Evolutionary conservation across 2,329 filamentous ascomycete genomes (phyloP).

Genomic region (Shiraia sp.): DNA sequence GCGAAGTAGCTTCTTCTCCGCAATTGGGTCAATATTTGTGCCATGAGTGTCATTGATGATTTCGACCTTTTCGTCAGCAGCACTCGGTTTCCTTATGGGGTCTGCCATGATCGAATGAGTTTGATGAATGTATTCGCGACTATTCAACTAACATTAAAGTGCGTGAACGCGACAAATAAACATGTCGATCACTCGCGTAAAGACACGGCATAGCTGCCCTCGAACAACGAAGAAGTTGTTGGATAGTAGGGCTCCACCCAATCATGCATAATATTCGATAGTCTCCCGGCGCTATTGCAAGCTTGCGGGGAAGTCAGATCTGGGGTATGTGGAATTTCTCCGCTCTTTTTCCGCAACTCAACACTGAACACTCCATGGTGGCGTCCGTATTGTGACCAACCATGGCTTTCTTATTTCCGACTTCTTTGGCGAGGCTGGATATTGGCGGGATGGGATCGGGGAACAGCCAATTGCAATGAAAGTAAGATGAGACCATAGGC

Average conservation of each 20-base stretch:
- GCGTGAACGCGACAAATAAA: neutral
- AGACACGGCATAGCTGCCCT: neutral
- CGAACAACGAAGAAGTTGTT: neutral
- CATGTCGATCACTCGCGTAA: neutral
- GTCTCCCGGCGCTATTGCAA: too few species aligned
- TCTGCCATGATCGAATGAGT: conserved; percentile 14
- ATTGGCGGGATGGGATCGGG: too few species aligned
- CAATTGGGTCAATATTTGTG: conserved; percentile 35
- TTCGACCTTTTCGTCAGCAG: conserved; percentile 26
- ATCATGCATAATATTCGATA: conserved; percentile 2
- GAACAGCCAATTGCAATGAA: too few species aligned
- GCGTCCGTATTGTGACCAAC: too few species aligned
- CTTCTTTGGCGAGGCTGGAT: too few species aligned
- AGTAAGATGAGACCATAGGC: too few species aligned
- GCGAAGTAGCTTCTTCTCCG: conserved; percentile 52
- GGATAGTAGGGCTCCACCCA: neutral
- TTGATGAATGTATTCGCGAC: too few species aligned
- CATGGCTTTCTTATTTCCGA: too few species aligned
- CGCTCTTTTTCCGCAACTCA: neutral
- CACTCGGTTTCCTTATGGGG: conserved; percentile 4
- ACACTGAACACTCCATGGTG: neutral
- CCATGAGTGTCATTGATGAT: conserved; percentile 29
- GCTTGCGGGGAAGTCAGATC: conserved; percentile 8
- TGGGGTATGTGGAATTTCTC: conserved; percentile 7
- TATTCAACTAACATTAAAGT: neutral